A percentile compares a stretch with the other conserved stretches of the same genome.
These are phyloP conservation scores for Trametes coccinea DNA, from an alignment of 768 basidiomycete genomes.

Conservation along the genomic window DNA sequence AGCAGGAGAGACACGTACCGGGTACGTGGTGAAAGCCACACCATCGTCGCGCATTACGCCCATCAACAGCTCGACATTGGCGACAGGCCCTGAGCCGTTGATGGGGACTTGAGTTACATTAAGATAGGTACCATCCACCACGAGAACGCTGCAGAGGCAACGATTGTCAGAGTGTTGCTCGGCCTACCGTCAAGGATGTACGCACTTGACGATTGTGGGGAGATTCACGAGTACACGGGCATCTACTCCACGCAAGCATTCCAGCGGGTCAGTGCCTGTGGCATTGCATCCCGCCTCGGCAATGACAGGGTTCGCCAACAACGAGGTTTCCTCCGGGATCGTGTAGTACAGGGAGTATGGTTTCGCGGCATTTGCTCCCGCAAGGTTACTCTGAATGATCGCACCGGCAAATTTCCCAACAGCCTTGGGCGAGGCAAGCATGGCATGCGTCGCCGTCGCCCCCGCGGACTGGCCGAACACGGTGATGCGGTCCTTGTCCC, in stretches of 20 bases:
- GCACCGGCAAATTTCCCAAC: conserved; percentile 36
- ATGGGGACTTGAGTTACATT: conserved; percentile 40
- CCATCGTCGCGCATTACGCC: conserved; percentile 56
- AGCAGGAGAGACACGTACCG: conserved; percentile 17
- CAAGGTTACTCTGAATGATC: conserved; percentile 38
- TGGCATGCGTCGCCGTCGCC: conserved; percentile 41
- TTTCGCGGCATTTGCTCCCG: conserved; percentile 47
- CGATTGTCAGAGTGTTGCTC: neutral
- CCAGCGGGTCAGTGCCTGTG: conserved; percentile 33
- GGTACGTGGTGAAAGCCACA: conserved; percentile 44
- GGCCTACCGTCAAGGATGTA: neutral
- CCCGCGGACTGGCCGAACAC: conserved; percentile 59
- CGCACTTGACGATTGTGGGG: conserved; percentile 33
- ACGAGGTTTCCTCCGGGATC: conserved; percentile 39
- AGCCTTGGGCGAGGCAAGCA: conserved; percentile 33
- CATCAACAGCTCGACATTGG: conserved; percentile 47
- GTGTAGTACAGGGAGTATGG: conserved; percentile 53
- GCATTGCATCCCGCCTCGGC: conserved; percentile 42
- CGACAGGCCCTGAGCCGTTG: conserved; percentile 41
- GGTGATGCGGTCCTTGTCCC: conserved; percentile 52
- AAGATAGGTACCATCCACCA: conserved; percentile 51
- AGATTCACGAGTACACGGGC: conserved; percentile 39
- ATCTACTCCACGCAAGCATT: conserved; percentile 39
- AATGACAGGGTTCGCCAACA: conserved; percentile 40
- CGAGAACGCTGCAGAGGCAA: conserved; percentile 34